These are phyloP conservation scores for Phytopythium cucurbitacearum DNA, from an alignment of 352 stramenopile genomes.

Conservation along the genomic window DNA sequence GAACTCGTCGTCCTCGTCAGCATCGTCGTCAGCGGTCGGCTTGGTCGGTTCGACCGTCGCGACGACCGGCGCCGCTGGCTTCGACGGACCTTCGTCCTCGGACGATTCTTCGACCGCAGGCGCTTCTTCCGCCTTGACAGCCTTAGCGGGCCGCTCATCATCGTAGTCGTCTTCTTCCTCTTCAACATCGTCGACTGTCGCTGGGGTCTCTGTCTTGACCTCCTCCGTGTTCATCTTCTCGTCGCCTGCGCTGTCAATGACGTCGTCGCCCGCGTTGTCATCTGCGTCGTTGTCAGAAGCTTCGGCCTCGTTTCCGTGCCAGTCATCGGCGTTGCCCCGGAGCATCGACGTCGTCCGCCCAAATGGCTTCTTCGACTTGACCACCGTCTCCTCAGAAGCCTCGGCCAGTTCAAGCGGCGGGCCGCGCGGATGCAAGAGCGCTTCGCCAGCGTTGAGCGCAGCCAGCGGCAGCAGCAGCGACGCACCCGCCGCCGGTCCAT, in stretches of 20 bases:
- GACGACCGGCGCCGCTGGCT: too few relatives aligned
- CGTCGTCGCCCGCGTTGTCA: slow-evolving; percentile 1
- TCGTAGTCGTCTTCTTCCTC: slow-evolving; percentile 41
- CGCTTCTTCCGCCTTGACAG: slow-evolving; percentile 14
- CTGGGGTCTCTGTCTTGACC: too few relatives aligned
- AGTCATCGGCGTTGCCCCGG: slow-evolving; percentile 26
- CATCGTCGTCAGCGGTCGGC: neutral
- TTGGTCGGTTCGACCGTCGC: slow-evolving; percentile 17
- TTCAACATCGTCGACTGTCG: neutral
- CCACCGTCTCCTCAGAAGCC: slow-evolving; percentile 9
- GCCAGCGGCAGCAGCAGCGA: slow-evolving; percentile 40
- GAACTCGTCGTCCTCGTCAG: slow-evolving; percentile 73
- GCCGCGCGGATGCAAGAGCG: slow-evolving; percentile 64
- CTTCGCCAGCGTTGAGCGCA: slow-evolving; percentile 59
- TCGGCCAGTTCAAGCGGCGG: slow-evolving; percentile 61
- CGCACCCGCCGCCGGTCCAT: slow-evolving; percentile 16
- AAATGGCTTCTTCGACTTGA: slow-evolving; percentile 11
- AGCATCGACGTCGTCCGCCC: slow-evolving; percentile 16
- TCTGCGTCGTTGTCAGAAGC: slow-evolving; percentile 10
- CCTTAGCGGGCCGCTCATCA: slow-evolving; percentile 21
- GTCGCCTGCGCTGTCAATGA: slow-evolving; percentile 16
- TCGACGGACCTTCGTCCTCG: slow-evolving; percentile 8
- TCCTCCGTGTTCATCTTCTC: slow-evolving; percentile 2
- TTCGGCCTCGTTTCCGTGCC: slow-evolving; percentile 8
- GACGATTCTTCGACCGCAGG: neutral